Percentiles rank a stretch among this genome's conserved stretches.
Evolutionary conservation across 192 early-diverging fungal species (phyloP).

Genomic region (Obelidium mucronatum): DNA sequence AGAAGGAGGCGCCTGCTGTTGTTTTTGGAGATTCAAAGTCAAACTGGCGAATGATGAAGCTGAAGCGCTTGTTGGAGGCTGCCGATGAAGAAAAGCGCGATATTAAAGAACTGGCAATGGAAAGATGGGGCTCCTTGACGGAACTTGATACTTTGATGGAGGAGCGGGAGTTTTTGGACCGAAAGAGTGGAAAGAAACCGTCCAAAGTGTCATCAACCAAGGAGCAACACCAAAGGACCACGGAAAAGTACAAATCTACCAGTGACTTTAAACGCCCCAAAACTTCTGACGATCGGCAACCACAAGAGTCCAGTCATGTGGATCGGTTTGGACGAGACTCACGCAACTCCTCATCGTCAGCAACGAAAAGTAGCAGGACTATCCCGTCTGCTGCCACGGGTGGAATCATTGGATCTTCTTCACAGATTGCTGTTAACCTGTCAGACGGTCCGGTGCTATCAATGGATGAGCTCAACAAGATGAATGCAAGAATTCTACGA

Average conservation of each 20-base stretch:
- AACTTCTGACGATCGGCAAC: conserved; percentile 5
- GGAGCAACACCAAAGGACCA: not conserved
- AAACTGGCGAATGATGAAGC: conserved; percentile 83
- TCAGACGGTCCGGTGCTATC: conserved; percentile 46
- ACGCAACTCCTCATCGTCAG: not conserved
- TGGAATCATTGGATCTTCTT: conserved; percentile 3
- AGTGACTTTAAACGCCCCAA: conserved; percentile 29
- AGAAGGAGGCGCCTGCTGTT: not conserved
- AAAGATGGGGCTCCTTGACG: conserved; percentile 77
- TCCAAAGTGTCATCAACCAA: not conserved
- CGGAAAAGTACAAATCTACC: conserved; percentile 3
- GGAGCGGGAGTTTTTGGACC: conserved; percentile 71
- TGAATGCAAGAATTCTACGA: conserved; percentile 81
- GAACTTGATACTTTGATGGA: conserved; percentile 69
- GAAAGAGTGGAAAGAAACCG: conserved; percentile 3
- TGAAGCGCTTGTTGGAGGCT: conserved; percentile 69
- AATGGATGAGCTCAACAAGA: conserved; percentile 81
- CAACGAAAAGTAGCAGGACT: not conserved
- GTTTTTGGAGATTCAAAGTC: conserved; percentile 57
- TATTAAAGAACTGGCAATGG: conserved; percentile 71
- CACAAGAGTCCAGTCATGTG: too few species aligned
- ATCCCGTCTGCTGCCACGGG: conserved; percentile 22
- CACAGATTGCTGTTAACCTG: not conserved
- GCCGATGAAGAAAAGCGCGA: conserved; percentile 70
- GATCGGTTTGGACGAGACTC: conserved; percentile 45